Evolutionary conservation across 129 eudicot species (phyloP).

Genomic region (Chrysanthemum seticuspe): DNA sequence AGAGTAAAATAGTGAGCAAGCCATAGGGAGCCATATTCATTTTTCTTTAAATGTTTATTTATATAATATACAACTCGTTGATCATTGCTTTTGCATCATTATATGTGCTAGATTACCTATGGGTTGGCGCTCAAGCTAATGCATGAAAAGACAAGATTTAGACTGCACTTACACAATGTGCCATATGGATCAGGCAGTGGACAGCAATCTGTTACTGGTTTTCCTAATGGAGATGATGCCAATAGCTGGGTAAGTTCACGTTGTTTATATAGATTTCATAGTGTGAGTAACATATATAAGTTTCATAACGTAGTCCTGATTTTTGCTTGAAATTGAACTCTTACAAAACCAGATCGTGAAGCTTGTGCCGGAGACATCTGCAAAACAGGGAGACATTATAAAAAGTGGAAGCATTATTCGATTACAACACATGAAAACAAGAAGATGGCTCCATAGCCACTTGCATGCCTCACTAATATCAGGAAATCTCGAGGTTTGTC

Average conservation of each 20-base stretch:
- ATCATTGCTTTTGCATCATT: background rate
- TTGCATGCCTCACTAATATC: conserved; percentile 94
- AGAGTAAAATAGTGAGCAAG: background rate
- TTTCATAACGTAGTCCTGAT: conserved; percentile 1
- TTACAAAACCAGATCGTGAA: conserved; percentile 60
- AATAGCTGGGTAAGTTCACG: conserved; percentile 99
- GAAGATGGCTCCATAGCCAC: conserved; percentile 97
- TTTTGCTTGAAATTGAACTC: conserved; percentile 9
- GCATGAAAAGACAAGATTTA: conserved; percentile 86
- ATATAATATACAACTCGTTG: background rate
- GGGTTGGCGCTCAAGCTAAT: conserved; percentile 83
- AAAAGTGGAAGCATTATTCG: conserved; percentile 73
- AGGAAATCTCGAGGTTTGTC: conserved; percentile 81
- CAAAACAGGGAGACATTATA: conserved; percentile 84
- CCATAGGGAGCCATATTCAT: background rate
- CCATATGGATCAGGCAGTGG: conserved; percentile 99
- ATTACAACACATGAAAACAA: conserved; percentile 89
- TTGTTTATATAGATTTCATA: conserved; percentile 20
- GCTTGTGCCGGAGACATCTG: conserved; percentile 60
- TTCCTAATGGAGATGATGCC: conserved; percentile 85
- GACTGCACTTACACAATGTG: conserved; percentile 96
- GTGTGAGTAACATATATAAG: background rate
- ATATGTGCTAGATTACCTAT: conserved; percentile 63
- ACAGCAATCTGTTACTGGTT: conserved; percentile 96
- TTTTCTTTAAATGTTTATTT: background rate